phyloP scores from a whole-genome alignment of 108 stramenopile genomes.

The Fragilariopsis cylindrus region DNA sequence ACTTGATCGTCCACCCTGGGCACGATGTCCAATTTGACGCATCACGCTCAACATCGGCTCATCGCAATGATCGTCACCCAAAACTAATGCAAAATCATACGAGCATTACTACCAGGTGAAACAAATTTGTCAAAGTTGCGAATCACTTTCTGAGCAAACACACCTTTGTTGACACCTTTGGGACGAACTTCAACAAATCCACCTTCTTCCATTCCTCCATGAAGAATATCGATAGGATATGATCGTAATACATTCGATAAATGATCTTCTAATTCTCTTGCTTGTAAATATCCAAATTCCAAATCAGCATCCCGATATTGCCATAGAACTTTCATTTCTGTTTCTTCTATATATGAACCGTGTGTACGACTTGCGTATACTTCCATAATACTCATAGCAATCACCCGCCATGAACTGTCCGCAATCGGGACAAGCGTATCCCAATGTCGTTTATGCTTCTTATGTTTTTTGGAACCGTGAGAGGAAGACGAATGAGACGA shows the following conservation, averaged over 20 bases:
- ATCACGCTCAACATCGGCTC: slow-evolving; percentile 95
- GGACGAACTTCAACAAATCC: slow-evolving; percentile 89
- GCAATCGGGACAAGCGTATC: slow-evolving; percentile 88
- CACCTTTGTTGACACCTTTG: slow-evolving; percentile 86
- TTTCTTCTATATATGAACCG: slow-evolving; percentile 89
- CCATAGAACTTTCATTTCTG: slow-evolving; percentile 95
- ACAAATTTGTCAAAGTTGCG: slow-evolving; percentile 42
- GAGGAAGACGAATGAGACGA: background rate
- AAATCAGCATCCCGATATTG: slow-evolving; percentile 97
- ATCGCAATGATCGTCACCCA: slow-evolving; percentile 94
- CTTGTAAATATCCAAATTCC: slow-evolving; percentile 97
- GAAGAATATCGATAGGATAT: slow-evolving; percentile 93
- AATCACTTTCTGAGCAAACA: slow-evolving; percentile 82
- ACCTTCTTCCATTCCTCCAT: slow-evolving; percentile 86
- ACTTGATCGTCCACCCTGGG: slow-evolving; percentile 42
- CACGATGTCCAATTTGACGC: slow-evolving; percentile 77
- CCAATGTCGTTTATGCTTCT: slow-evolving; percentile 71
- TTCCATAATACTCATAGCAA: slow-evolving; percentile 90
- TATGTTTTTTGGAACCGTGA: background rate
- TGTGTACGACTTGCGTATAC: slow-evolving; percentile 92
- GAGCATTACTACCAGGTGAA: slow-evolving; percentile 42
- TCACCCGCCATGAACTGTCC: slow-evolving; percentile 83
- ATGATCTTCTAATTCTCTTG: slow-evolving; percentile 95
- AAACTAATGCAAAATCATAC: slow-evolving; percentile 80
- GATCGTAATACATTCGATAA: slow-evolving; percentile 84